Evolutionary conservation across 768 basidiomycete genomes (phyloP).

Genomic region (Tubosaeta sp.): DNA sequence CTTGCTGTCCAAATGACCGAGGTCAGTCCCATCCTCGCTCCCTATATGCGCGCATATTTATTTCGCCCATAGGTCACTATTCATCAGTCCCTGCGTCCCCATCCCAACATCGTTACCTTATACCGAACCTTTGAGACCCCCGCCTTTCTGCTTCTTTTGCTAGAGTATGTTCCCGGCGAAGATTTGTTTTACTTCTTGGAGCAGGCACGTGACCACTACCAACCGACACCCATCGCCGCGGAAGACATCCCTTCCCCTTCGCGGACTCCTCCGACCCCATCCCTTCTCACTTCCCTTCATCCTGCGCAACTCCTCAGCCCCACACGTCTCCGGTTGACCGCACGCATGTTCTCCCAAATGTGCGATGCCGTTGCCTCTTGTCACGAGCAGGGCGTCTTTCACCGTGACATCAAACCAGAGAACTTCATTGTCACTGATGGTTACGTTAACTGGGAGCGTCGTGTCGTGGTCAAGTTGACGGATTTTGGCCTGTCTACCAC

Average conservation of each 20-base stretch:
- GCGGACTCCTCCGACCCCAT: conserved; percentile 89
- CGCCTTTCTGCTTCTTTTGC: conserved; percentile 84
- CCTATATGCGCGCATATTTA: conserved; percentile 7
- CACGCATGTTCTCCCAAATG: conserved; percentile 99
- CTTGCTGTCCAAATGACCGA: conserved; percentile 88
- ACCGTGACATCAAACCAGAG: conserved; percentile 99
- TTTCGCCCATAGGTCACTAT: conserved; percentile 66
- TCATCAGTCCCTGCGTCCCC: conserved; percentile 86
- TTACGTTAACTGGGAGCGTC: conserved; percentile 64
- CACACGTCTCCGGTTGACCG: conserved; percentile 85
- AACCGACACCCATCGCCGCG: conserved; percentile 36
- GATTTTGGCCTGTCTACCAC: conserved; percentile 96
- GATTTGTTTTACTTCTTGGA: conserved; percentile 98
- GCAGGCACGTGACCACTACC: conserved; percentile 86
- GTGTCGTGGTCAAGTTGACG: conserved; percentile 92
- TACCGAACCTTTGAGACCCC: conserved; percentile 90
- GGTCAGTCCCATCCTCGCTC: conserved; percentile 39
- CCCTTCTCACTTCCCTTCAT: conserved; percentile 78
- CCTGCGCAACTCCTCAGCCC: conserved; percentile 79
- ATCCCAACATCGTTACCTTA: conserved; percentile 93
- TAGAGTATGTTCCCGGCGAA: conserved; percentile 96
- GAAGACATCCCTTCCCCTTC: conserved; percentile 32
- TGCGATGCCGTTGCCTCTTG: conserved; percentile 95
- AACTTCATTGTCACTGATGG: conserved; percentile 95
- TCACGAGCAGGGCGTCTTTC: conserved; percentile 86